phyloP scores from a whole-genome alignment of 2,329 filamentous ascomycete genomes.

The Epichloe gansuensis region DNA sequence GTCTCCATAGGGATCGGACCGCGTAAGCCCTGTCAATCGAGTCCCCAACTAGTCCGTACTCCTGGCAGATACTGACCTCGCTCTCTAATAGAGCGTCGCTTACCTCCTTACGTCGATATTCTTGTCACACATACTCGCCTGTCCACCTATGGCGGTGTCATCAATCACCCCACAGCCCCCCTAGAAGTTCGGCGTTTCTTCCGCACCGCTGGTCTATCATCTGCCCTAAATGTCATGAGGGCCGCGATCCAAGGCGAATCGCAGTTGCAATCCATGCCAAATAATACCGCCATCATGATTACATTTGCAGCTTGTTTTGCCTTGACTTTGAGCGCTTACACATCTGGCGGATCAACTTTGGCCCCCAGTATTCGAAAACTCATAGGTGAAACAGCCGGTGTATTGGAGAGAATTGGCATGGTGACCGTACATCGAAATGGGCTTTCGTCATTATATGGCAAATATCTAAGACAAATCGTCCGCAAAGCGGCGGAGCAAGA shows the following conservation, averaged over 20 bases:
- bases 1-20: conserved; percentile 39
- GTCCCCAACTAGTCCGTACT: no score
- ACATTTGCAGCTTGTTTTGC: conserved; percentile 61
- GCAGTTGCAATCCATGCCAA: conserved; percentile 61
- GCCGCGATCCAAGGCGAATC: conserved; percentile 60
- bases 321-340: conserved; percentile 47
- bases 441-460: conserved; percentile 40
- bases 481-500: conserved; percentile 18
- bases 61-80: neutral
- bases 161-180: conserved; percentile 64
- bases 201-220: conserved; percentile 56
- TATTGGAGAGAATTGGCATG: conserved; percentile 55
- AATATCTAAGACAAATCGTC: conserved; percentile 31
- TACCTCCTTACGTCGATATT: conserved; percentile 65
- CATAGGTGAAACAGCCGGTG: conserved; percentile 55
- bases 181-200: conserved; percentile 60
- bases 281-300: conserved; percentile 69
- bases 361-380: conserved; percentile 50
- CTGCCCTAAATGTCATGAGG: conserved; percentile 61
- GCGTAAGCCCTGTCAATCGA: conserved; percentile 20
- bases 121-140: conserved; percentile 59
- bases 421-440: conserved; percentile 54
- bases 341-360: conserved; percentile 42
- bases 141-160: conserved; percentile 62
- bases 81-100: conserved; percentile 24